These are phyloP conservation scores for Pouteria campechiana DNA, from an alignment of 179 eudicot species.

Conservation along the genomic window DNA sequence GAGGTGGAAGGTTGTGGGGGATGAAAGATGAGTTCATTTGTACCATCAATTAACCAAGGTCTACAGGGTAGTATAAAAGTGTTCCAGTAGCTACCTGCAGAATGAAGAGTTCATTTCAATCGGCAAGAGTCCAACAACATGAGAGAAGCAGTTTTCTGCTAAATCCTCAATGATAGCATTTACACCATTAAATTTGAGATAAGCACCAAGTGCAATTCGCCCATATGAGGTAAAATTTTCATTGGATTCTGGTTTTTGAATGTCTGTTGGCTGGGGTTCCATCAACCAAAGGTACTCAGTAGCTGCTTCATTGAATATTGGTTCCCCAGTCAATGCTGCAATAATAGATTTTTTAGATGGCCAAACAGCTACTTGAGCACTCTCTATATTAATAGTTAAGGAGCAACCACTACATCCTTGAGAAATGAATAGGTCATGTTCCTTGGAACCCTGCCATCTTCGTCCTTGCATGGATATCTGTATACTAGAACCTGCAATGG, in stretches of 20 bases:
- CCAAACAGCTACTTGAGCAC: slow-evolving; percentile 43
- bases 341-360: slow-evolving; percentile 36
- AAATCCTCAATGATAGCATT: slow-evolving; percentile 43
- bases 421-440: too few relatives aligned
- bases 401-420: too few relatives aligned
- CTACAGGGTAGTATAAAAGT: too few relatives aligned
- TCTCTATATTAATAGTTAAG: too few relatives aligned
- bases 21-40: too few relatives aligned
- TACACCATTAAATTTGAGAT: slow-evolving; percentile 46
- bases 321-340: slow-evolving; percentile 19
- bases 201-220: slow-evolving; percentile 22
- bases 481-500: slow-evolving; percentile 56
- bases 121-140: slow-evolving; percentile 42
- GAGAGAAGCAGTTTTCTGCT: slow-evolving; percentile 24
- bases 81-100: slow-evolving; percentile 48
- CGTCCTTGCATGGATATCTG: slow-evolving; percentile 36
- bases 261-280: slow-evolving; percentile 17
- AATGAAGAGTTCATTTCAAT: slow-evolving; percentile 24
- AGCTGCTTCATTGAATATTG: slow-evolving; percentile 16
- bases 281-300: slow-evolving; percentile 22
- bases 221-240: slow-evolving; percentile 31
- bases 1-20: too few relatives aligned
- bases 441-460: slow-evolving; percentile 24
- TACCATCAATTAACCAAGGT: too few relatives aligned
- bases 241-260: slow-evolving; percentile 19